These are phyloP conservation scores for Gremmenia infestans DNA, from an alignment of 2,329 filamentous ascomycete species.

Conservation along the genomic window DNA sequence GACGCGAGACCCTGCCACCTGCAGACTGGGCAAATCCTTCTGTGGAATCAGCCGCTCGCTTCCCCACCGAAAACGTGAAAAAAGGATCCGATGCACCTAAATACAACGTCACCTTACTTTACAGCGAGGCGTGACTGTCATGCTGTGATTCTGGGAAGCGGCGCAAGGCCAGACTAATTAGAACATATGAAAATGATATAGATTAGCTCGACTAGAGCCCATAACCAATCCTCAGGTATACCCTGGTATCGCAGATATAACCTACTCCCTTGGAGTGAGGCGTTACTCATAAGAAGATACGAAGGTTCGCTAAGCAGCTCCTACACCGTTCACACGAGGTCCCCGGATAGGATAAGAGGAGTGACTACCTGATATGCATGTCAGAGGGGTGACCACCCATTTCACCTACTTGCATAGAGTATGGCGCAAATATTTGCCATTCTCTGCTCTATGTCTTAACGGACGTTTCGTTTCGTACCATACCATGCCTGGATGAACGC, in stretches of 20 bases:
- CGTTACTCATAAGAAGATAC: background rate
- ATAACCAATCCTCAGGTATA: background rate
- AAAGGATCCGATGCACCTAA: background rate
- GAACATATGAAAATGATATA: background rate
- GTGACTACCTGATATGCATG: background rate
- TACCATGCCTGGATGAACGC: background rate
- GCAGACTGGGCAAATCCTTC: background rate
- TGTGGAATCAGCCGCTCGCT: background rate
- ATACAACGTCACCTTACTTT: background rate
- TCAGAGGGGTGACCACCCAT: background rate
- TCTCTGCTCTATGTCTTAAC: background rate
- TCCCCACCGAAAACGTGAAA: background rate
- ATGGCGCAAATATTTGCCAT: background rate
- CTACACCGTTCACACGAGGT: background rate
- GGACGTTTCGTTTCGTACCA: background rate
- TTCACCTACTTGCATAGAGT: background rate
- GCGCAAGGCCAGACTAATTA: background rate
- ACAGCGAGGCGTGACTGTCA: background rate
- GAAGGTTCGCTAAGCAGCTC: background rate
- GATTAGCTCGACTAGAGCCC: background rate
- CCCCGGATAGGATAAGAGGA: no score
- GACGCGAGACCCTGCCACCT: background rate
- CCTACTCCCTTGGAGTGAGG: background rate
- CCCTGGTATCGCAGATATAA: background rate
- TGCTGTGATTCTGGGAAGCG: background rate